Evolutionary conservation across 139 green algal genomes (phyloP), one percentile per base, ranked within the genome.

Genomic region (Chlorokybus atmophyticus): DNA sequence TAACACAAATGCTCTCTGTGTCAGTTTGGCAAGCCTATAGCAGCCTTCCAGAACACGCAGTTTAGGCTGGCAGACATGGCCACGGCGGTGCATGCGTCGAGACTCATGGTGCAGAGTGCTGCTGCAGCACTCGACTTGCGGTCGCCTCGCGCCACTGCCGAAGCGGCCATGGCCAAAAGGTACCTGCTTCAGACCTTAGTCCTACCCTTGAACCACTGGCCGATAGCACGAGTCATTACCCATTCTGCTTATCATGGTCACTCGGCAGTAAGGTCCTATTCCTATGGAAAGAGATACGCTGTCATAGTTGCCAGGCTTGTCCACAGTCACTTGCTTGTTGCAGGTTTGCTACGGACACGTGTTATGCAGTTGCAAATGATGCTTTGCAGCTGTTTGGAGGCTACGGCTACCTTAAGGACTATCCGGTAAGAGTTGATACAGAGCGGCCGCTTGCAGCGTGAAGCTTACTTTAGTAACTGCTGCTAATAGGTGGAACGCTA

Each of bases 11-110:
- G 28, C 51, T 58, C 17, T 14, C 60, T 80, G n/a, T 42, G 62
- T 26, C 81, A 88, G 66, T 90, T 90, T 62, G 76, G 79, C 4
- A 57, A 68, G 50, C 28, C 66, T 24, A 65, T 88, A 21, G 19
- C 44, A 0, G 28, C 4, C 30, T 84, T 85, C 47, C 82, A 88
- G 53, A 68, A 74, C 54, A 87, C 60, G 4, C 69, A 86, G 68
- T 92, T 92, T 57, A 77, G 67, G 41, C 49, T 92, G 5, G 82
- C 83, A 0, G 83, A 92, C 64, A 87, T 87, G 81, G 83, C 80
- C 6, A 90, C 83, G 1, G 26, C 23, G 0, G 24, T 91, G 19
- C 76, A 84, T 40, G 76, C 79, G 3, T 78, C 71, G 0, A 59
- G 83, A 1, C 65, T 86, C 0, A 68, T 88, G 64, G 78, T 73